Conservation (phyloP, 495 filamentous ascomycete genomes). For the Neurospora sp. region DNA sequence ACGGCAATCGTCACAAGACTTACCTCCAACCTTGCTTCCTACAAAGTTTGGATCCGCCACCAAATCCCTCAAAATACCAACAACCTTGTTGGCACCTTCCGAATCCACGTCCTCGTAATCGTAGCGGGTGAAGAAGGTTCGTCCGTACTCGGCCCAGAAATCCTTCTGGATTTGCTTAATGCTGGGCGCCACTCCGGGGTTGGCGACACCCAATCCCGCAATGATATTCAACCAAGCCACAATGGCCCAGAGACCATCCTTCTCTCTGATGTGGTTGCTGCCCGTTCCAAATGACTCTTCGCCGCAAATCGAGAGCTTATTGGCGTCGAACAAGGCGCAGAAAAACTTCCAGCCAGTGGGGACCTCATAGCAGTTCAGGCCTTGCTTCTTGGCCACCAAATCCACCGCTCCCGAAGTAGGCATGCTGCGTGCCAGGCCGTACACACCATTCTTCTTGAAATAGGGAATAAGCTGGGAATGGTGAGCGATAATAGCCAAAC, state of each 20-base stretch:
- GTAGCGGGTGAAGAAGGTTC: constrained; percentile 98
- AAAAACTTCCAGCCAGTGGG: constrained; percentile 99
- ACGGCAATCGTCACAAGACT: constrained; percentile 6
- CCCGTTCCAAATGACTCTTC: constrained; percentile 98
- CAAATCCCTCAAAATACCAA: constrained; percentile 62
- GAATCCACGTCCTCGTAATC: constrained; percentile 94
- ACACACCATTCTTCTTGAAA: constrained; percentile 94
- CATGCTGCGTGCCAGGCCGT: constrained; percentile 92
- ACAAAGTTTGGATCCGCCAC: constrained; percentile 62
- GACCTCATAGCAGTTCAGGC: constrained; percentile 87
- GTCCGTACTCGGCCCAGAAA: constrained; percentile 94
- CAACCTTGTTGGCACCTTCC: constrained; percentile 80
- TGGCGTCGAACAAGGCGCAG: constrained; percentile 91
- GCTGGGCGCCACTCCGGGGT: constrained; percentile 65
- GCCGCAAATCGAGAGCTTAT: constrained; percentile 97
- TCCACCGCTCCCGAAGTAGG: constrained; percentile 93
- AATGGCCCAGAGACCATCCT: constrained; percentile 95
- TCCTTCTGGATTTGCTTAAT: constrained; percentile 92
- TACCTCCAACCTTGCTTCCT: constrained; percentile 67
- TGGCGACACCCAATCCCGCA: constrained; percentile 78
- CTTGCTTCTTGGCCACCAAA: constrained; percentile 88
- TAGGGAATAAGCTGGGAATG: constrained; percentile 91
- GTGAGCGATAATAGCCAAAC: constrained; percentile 94
- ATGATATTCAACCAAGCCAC: constrained; percentile 99
- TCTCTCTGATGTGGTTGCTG: constrained; percentile 98